Evolutionary conservation across 2,329 filamentous ascomycete genomes (phyloP).

Genomic region (Proliferodiscus dingleyae): DNA sequence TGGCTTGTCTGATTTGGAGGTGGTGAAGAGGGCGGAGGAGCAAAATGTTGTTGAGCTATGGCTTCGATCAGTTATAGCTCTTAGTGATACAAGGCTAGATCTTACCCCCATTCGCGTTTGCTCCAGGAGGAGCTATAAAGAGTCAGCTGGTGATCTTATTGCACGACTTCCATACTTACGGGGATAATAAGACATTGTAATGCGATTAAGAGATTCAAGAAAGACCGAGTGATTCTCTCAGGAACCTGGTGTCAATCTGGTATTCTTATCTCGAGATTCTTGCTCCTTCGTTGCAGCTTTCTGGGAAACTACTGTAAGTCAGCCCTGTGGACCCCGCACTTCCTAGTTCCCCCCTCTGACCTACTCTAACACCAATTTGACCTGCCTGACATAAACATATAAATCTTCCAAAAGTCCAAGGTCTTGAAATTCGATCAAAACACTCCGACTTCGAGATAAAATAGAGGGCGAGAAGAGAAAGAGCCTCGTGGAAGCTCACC

Average conservation of each 20-base stretch:
- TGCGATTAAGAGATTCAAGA: neutral
- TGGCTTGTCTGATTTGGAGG: conserved; percentile 24
- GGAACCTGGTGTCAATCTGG: conserved; percentile 2
- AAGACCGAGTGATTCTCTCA: neutral
- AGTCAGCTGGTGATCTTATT: conserved; percentile 16
- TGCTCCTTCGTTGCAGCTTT: neutral
- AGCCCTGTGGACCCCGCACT: conserved; percentile 12
- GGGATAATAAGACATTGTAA: conserved; percentile 31
- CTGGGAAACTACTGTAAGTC: neutral
- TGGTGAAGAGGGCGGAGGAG: conserved; percentile 28
- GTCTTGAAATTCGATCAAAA: neutral
- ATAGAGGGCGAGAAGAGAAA: neutral
- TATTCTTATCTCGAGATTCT: neutral
- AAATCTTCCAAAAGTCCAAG: neutral
- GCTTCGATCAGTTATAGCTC: conserved; percentile 3
- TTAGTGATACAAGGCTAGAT: neutral
- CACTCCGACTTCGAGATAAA: neutral
- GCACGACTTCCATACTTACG: conserved; percentile 25
- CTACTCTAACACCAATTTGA: too few species aligned
- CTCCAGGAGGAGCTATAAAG: conserved; percentile 27
- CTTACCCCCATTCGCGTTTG: conserved; percentile 24
- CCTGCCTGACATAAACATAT: neutral
- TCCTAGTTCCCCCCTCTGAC: neutral
- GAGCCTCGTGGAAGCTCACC: neutral
- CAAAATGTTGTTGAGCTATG: conserved; percentile 25